Evolutionary conservation across 768 basidiomycete genomes (phyloP), one percentile per base, ranked within the genome.

Genomic region (Pleurotus eryngii): DNA sequence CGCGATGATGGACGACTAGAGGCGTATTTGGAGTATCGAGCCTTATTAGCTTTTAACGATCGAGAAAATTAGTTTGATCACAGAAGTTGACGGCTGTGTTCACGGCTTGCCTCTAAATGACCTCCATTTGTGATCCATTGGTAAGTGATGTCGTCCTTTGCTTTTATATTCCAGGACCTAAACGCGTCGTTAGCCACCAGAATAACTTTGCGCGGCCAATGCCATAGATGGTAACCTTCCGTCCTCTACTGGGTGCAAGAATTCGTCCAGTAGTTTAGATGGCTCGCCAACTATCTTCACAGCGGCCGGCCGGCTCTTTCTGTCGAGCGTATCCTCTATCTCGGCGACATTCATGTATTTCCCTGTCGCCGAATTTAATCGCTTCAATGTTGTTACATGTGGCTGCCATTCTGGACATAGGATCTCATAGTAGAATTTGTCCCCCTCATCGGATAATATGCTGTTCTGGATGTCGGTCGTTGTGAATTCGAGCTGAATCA

Each of bases 381-480:
- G 26, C 26, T 39, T 46, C 22, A 56, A 18, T 2, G 43, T 56
- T 5, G 55, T 46, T 14, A 46, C 24, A 30, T 45, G 40, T n/a
- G 26, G 42, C 26, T 56, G 43, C 45, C 42, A 56, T 20, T 56
- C 46, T 8, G 55, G 55, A 11, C 45, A 46, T 24, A 56, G 26
- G 18, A 56, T 43, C 46, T 56, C 55, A 18, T 56, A 56, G 55
- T 56, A 56, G n/a, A 45, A 46, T 7, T 22, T 47, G 37, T 56
- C 55, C 14, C 4, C 24, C 8, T 56, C 45, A 27, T 56, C 46
- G 27, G 27, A 46, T 8, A 56, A 27, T 24, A 46, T 24, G 8
- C 30, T 47, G 43, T 56, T 56, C 11, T 45, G 55, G n/a, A 56
- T 30, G 24, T 45, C 46, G 14, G 55, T 46, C 15, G 55, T 56